These are phyloP conservation scores for Danielia oregonensis DNA, from an alignment of 805 yeast genomes.

Conservation along the genomic window DNA sequence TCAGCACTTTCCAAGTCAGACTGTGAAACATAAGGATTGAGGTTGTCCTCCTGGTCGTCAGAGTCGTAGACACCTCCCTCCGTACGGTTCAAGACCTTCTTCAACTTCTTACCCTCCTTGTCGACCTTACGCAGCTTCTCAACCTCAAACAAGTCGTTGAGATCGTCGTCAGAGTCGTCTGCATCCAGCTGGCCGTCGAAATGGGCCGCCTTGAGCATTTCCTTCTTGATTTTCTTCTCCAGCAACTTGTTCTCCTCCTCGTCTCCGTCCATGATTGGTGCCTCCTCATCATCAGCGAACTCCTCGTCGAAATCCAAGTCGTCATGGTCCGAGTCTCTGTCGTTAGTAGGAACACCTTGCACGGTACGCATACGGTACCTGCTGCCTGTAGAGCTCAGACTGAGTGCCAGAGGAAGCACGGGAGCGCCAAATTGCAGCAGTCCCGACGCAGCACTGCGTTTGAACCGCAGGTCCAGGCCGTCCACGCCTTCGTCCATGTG, in stretches of 20 bases:
- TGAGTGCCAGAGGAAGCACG: slow-evolving; percentile 2
- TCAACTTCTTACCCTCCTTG: slow-evolving; percentile 83
- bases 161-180: slow-evolving; percentile 49
- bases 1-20: slow-evolving; percentile 59
- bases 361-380: slow-evolving; percentile 36
- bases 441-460: slow-evolving; percentile 27
- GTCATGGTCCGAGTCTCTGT: slow-evolving; percentile 75
- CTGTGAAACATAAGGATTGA: slow-evolving; percentile 69
- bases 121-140: slow-evolving; percentile 66
- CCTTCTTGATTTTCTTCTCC: slow-evolving; percentile 77
- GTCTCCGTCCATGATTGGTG: slow-evolving; percentile 93
- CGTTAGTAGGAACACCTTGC: slow-evolving; percentile 40
- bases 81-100: slow-evolving; percentile 77
- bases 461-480: slow-evolving; percentile 45
- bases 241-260: slow-evolving; percentile 93
- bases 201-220: slow-evolving; percentile 79
- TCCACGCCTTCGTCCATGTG: slow-evolving; percentile 65
- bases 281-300: slow-evolving; percentile 98
- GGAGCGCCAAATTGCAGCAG: slow-evolving; percentile 5
- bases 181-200: slow-evolving; percentile 60
- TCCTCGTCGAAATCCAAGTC: slow-evolving; percentile 95
- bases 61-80: slow-evolving; percentile 89
- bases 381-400: slow-evolving; percentile 3
- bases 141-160: slow-evolving; percentile 69
- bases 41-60: slow-evolving; percentile 63